Evolutionary conservation across 768 basidiomycete species (phyloP).

Genomic region (Lenzites betulinus): DNA sequence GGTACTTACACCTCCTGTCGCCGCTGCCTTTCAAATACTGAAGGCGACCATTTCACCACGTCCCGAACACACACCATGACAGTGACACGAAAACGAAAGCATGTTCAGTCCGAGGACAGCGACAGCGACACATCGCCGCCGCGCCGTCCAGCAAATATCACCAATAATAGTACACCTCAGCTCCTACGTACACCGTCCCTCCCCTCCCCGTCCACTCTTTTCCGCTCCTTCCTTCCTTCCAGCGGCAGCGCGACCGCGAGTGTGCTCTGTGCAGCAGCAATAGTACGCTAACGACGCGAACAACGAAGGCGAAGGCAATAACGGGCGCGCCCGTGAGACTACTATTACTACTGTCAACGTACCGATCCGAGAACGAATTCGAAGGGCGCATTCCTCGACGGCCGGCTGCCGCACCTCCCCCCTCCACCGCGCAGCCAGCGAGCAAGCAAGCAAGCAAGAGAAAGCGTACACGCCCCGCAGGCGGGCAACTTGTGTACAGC

Average conservation of each 20-base stretch:
- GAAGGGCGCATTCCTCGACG: neutral
- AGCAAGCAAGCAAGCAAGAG: neutral
- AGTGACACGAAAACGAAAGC: neutral
- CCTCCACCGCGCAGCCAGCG: too few species aligned
- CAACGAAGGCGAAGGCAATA: neutral
- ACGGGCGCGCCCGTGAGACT: neutral
- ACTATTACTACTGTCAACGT: neutral
- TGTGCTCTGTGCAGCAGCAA: neutral
- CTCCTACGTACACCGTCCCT: too few species aligned
- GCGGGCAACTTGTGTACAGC: constrained; percentile 9
- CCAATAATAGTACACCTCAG: constrained; percentile 4
- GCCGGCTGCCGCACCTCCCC: neutral
- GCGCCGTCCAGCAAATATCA: neutral
- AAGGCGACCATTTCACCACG: neutral
- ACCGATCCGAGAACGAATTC: too few species aligned
- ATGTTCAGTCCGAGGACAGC: constrained; percentile 4
- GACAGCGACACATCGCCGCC: neutral
- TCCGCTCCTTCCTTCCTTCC: neutral
- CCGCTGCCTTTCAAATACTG: too few species aligned
- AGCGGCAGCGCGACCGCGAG: neutral
- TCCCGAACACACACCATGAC: neutral
- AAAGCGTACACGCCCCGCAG: neutral
- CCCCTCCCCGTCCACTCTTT: too few species aligned
- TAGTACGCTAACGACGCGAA: constrained; percentile 3
- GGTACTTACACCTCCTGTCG: too few species aligned